phyloP scores from a whole-genome alignment of 257 asterid species.

The Solanum corneliomulleri region DNA sequence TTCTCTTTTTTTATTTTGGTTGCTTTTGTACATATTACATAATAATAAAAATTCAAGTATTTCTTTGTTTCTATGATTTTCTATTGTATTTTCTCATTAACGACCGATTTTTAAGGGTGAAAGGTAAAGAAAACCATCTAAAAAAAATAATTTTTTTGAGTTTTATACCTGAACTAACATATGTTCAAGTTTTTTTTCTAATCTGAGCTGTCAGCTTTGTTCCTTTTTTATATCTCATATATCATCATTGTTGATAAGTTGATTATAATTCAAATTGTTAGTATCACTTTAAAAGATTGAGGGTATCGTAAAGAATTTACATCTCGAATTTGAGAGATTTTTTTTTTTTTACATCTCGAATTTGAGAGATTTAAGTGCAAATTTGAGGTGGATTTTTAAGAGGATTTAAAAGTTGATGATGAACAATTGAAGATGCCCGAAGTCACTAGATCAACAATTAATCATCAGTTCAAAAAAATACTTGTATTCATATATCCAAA shows the following conservation, averaged over 20 bases:
- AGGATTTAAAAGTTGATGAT: too few species aligned
- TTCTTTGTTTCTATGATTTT: not conserved
- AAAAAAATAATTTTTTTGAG: too few species aligned
- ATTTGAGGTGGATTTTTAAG: not conserved
- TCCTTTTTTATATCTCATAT: too few species aligned
- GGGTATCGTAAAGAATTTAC: not conserved
- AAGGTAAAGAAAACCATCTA: too few species aligned
- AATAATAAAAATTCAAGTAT: not conserved
- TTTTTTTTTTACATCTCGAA: not conserved
- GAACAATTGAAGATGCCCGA: not conserved
- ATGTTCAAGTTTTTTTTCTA: too few species aligned
- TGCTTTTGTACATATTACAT: not conserved
- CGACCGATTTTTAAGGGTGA: accelerated
- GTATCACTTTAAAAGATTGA: too few species aligned
- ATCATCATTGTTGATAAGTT: too few species aligned
- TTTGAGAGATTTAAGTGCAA: not conserved
- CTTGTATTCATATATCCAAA: not conserved
- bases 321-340: not conserved
- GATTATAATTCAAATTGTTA: not conserved
- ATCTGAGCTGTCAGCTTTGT: too few species aligned
- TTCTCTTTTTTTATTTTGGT: accelerated
- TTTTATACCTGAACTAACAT: too few species aligned
- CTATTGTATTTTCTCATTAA: not conserved
- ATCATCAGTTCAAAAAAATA: not conserved
- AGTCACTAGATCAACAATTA: not conserved